These are phyloP conservation scores for Fonsecaea pugnacius DNA, from an alignment of 2,329 filamentous ascomycete genomes.

Conservation along the genomic window DNA sequence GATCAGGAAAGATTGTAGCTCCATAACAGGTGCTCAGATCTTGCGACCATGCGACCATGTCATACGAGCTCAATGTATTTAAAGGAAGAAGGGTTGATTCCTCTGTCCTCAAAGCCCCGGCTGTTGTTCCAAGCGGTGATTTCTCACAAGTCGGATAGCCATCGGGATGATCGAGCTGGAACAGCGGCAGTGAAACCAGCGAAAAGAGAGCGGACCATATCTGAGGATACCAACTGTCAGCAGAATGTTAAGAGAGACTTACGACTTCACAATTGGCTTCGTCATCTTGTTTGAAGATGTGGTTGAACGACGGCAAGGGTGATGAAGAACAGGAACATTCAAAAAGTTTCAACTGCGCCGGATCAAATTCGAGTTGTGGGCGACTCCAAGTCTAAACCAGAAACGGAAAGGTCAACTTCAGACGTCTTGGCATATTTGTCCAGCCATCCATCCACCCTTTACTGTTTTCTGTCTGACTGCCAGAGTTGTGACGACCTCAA, in stretches of 20 bases:
- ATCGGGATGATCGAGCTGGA: conserved; percentile 81
- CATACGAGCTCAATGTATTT: conserved; percentile 72
- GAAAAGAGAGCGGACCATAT: conserved; percentile 79
- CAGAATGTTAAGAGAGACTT: conserved; percentile 59
- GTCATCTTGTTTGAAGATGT: conserved; percentile 61
- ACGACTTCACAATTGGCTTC: conserved; percentile 54
- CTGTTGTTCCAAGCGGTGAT: conserved; percentile 39
- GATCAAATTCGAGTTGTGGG: conserved; percentile 18
- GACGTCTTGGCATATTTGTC: not conserved
- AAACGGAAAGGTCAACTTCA: not conserved
- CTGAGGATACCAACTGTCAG: conserved; percentile 60
- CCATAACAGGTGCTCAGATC: conserved; percentile 37
- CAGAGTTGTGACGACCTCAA: not conserved
- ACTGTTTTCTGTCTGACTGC: not conserved
- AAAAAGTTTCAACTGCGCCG: conserved; percentile 24
- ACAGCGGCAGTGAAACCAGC: conserved; percentile 65
- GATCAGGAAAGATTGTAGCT: conserved; percentile 54
- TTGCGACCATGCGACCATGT: conserved; percentile 29
- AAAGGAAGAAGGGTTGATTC: conserved; percentile 66
- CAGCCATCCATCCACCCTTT: not conserved
- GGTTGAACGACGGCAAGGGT: conserved; percentile 47
- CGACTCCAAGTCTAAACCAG: not conserved
- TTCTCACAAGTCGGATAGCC: conserved; percentile 44
- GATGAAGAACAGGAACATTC: conserved; percentile 32
- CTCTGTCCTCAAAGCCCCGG: conserved; percentile 82